phyloP scores from a whole-genome alignment of 306 rosid species.

The Lathyrus aphaca region DNA sequence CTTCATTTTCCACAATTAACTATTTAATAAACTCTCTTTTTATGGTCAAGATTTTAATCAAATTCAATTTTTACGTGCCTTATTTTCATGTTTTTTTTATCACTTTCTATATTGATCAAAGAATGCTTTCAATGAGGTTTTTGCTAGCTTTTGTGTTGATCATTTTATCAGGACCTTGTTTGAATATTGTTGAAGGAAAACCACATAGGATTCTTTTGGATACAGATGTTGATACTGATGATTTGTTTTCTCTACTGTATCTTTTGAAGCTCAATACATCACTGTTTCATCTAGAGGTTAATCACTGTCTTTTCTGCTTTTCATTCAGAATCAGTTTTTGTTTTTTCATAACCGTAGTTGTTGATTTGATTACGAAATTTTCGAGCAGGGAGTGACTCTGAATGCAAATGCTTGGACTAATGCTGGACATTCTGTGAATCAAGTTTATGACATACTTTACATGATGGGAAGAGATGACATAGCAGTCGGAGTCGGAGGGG shows the following conservation, averaged over 20 bases:
- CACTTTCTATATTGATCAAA: slow-evolving; percentile 16
- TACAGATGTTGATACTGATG: slow-evolving; percentile 87
- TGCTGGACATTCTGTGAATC: slow-evolving; percentile 88
- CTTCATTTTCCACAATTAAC: too few species aligned
- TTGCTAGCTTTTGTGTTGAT: slow-evolving; percentile 38
- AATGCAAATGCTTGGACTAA: slow-evolving; percentile 85
- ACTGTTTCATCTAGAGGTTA: slow-evolving; percentile 82
- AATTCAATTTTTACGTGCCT: slow-evolving; percentile 7
- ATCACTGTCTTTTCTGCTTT: slow-evolving; percentile 18
- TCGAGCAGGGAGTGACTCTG: slow-evolving; percentile 69
- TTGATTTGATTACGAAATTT: background rate
- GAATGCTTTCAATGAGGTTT: slow-evolving; percentile 49
- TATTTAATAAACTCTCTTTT: too few species aligned
- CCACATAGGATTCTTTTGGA: slow-evolving; percentile 83
- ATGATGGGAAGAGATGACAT: slow-evolving; percentile 94
- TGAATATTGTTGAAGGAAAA: slow-evolving; percentile 44
- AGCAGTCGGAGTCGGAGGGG: slow-evolving; percentile 92
- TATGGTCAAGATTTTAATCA: too few species aligned
- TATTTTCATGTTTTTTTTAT: slow-evolving; percentile 15
- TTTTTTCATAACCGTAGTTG: too few species aligned
- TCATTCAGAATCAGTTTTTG: slow-evolving; percentile 32
- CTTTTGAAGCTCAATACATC: slow-evolving; percentile 89
- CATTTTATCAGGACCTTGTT: slow-evolving; percentile 39
- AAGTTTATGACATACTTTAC: slow-evolving; percentile 80
- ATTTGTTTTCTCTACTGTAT: slow-evolving; percentile 77